Percentiles rank a stretch among this genome's conserved stretches.
Conservation (phyloP, 2,329 filamentous ascomycete species). For the Stachybotrys chartarum region DNA sequence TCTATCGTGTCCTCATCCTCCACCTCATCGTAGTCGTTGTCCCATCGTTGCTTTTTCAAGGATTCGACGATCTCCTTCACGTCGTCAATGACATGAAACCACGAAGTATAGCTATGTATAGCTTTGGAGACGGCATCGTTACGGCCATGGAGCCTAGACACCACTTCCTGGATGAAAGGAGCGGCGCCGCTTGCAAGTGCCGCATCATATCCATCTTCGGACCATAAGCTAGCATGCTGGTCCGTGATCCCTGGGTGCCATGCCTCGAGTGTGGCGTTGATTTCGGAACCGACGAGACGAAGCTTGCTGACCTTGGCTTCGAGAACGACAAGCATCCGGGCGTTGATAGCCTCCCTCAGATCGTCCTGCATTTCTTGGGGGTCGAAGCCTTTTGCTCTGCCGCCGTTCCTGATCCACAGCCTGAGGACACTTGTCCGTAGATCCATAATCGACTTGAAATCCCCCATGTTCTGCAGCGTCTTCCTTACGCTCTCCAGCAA, state of each 20-base stretch:
- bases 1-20: slow-evolving; percentile 68
- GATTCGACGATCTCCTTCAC: slow-evolving; percentile 56
- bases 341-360: slow-evolving; percentile 62
- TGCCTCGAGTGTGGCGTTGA: slow-evolving; percentile 52
- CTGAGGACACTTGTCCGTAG: slow-evolving; percentile 64
- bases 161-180: slow-evolving; percentile 61
- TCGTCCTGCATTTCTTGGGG: slow-evolving; percentile 60
- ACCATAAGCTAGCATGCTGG: slow-evolving; percentile 58
- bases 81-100: slow-evolving; percentile 67
- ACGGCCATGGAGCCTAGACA: slow-evolving; percentile 65
- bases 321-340: slow-evolving; percentile 57
- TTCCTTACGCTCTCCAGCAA: slow-evolving; percentile 56
- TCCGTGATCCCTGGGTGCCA: slow-evolving; percentile 52
- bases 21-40: slow-evolving; percentile 65
- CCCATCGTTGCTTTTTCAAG: slow-evolving; percentile 64
- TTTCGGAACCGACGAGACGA: slow-evolving; percentile 55
- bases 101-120: slow-evolving; percentile 59
- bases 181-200: slow-evolving; percentile 60
- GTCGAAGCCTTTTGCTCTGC: slow-evolving; percentile 58
- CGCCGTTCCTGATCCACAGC: slow-evolving; percentile 66
- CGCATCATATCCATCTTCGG: slow-evolving; percentile 51
- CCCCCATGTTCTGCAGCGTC: slow-evolving; percentile 50
- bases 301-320: slow-evolving; percentile 58
- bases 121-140: slow-evolving; percentile 58
- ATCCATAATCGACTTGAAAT: slow-evolving; percentile 63